phyloP scores from a whole-genome alignment of 1,284 basidiomycete species.

The Thelephora terrestris region DNA sequence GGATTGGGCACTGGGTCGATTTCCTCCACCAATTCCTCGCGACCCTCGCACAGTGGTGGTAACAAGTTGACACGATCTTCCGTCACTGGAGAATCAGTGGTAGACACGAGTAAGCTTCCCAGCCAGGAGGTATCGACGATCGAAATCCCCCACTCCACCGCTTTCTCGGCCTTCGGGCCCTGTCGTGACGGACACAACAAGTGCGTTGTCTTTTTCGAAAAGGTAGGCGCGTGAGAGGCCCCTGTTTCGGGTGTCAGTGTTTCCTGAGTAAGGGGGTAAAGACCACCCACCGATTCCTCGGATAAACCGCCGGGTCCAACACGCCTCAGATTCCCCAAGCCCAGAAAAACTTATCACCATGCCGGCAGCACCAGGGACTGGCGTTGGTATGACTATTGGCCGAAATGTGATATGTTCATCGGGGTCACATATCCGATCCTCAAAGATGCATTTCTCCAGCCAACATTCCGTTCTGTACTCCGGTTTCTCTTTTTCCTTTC shows the following conservation, averaged over 20 bases:
- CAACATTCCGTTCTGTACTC: conserved; percentile 76
- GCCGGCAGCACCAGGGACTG: conserved; percentile 41
- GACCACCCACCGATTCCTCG: conserved; percentile 45
- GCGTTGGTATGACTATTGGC: conserved; percentile 44
- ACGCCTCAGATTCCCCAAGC: conserved; percentile 52
- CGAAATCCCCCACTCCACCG: conserved; percentile 57
- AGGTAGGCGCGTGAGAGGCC: conserved; percentile 41
- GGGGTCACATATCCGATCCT: conserved; percentile 47
- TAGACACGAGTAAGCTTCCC: conserved; percentile 31
- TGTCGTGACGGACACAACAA: conserved; percentile 58
- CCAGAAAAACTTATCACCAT: conserved; percentile 60
- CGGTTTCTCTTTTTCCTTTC: conserved; percentile 28
- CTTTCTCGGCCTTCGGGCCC: conserved; percentile 67
- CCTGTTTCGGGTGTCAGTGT: conserved; percentile 27
- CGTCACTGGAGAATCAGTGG: conserved; percentile 12
- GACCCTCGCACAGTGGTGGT: too few relatives aligned
- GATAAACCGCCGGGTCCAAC: conserved; percentile 49
- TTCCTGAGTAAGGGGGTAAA: conserved; percentile 2
- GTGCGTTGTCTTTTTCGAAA: conserved; percentile 57
- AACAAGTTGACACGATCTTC: background rate
- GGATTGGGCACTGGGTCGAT: too few relatives aligned
- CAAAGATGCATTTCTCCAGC: conserved; percentile 67
- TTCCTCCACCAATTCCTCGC: too few relatives aligned
- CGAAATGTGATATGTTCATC: conserved; percentile 53
- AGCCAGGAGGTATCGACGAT: conserved; percentile 57